Base-by-base conservation (phyloP, 2,329 filamentous ascomycete genomes). In the Lojkania enalia region DNA sequence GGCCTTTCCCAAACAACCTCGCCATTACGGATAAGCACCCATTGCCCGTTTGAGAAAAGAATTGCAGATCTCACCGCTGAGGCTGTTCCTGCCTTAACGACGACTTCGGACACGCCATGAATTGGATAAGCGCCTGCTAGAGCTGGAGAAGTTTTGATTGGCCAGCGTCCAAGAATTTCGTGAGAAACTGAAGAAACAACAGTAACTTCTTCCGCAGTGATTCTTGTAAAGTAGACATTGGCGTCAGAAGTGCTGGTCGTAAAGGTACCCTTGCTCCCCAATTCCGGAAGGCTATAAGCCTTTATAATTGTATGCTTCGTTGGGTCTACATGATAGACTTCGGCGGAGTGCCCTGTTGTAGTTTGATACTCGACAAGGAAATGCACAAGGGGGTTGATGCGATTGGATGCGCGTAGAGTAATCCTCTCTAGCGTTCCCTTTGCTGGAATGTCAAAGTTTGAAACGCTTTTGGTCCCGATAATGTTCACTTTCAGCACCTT, bases 211-310 rank as follows among this genome's bases (percentile, higher is more conserved):
- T 86, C 82, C 23, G 84, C 76, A 0, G 88, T 90, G 49, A 94
- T 77, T 47, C 91, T 84, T 2, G 88, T 91, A 66, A 97, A 96
- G 73, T 90, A 96, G 5, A 96, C 86, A 59, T 94, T 91, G 15
- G 87, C 84, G 47, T 85, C 87, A 30, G 82, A 80, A 2, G 84
- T 88, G 70, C 86, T 94, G 0, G 83, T 86, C 0, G 90, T 87
- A 64, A 96, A 89, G 1, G 86, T 83, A 18, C 90, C 90, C 30
- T 75, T 76, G 1, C 87, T 88, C 18, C 80, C 70, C 15, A 90
- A 69, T 40, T 83, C 82, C 0, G 91, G 88, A 11, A 97, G 76
- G 20, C 86, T 83, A 66, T 96, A 96, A 0, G 86, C 86, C 66
- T 88, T 90, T n/a, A 77, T 79, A 20, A 92, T 79, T 14, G 78